Conservation (phyloP, 139 green algal species). For the Ulvella scutata region DNA sequence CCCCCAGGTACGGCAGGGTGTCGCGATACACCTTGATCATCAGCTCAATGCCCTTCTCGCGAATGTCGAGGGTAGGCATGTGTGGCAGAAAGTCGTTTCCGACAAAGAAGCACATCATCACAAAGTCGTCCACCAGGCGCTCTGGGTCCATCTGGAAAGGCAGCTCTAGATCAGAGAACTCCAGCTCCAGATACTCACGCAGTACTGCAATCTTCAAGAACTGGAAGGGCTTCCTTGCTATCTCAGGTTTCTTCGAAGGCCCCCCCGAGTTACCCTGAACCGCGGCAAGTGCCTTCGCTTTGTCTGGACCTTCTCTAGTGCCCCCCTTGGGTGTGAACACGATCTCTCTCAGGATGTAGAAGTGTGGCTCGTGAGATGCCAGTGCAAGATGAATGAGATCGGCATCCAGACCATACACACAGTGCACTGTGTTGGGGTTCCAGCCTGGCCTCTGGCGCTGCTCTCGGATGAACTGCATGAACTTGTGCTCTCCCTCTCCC, state of each 20-base stretch:
- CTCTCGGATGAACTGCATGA: constrained; percentile 83
- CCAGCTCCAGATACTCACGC: constrained; percentile 87
- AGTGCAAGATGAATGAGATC: constrained; percentile 98
- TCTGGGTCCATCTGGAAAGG: constrained; percentile 46
- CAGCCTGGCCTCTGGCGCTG: constrained; percentile 72
- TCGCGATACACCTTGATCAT: constrained; percentile 80
- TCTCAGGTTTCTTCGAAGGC: constrained; percentile 29
- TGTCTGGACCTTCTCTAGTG: background rate
- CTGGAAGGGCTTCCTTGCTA: constrained; percentile 86
- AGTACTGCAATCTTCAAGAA: constrained; percentile 63
- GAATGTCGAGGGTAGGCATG: constrained; percentile 98
- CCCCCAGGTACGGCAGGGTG: constrained; percentile 62
- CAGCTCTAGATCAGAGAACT: constrained; percentile 35
- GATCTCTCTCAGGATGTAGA: constrained; percentile 76
- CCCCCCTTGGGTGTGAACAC: constrained; percentile 7
- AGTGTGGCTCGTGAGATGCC: constrained; percentile 82
- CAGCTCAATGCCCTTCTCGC: constrained; percentile 87
- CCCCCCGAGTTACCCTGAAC: background rate
- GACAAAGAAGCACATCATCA: constrained; percentile 99
- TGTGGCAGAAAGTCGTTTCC: constrained; percentile 99
- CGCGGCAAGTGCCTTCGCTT: background rate
- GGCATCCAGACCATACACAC: constrained; percentile 94
- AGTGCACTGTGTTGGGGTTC: constrained; percentile 80
- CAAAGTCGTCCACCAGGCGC: constrained; percentile 73
- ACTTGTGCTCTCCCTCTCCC: constrained; percentile 98